These are phyloP conservation scores for Tetraselmis striata DNA, from an alignment of 139 green algal genomes.

Conservation along the genomic window DNA sequence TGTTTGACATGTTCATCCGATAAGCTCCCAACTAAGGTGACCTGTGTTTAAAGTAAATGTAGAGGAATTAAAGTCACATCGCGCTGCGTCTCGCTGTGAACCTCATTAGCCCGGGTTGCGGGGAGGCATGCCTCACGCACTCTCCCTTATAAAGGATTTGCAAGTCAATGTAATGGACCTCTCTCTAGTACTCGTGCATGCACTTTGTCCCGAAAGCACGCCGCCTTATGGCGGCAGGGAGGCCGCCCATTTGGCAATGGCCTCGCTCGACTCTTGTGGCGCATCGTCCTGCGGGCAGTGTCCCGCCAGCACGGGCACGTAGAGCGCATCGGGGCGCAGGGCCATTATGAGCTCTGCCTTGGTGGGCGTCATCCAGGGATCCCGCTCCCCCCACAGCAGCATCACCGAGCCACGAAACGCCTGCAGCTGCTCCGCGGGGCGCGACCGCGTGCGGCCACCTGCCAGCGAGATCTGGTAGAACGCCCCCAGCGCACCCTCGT, in stretches of 20 bases:
- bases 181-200: too few species aligned
- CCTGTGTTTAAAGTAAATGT: too few species aligned
- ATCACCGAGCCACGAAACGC: not conserved
- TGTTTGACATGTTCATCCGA: conserved; percentile 80
- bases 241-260: not conserved
- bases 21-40: too few species aligned
- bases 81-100: too few species aligned
- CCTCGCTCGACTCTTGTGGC: not conserved
- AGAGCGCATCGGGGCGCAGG: not conserved
- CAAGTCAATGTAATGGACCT: too few species aligned
- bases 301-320: not conserved
- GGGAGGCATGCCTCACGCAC: too few species aligned
- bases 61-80: too few species aligned
- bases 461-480: not conserved
- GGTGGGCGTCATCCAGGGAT: conserved; percentile 2
- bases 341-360: conserved; percentile 2
- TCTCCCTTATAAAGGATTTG: too few species aligned
- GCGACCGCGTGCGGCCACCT: not conserved
- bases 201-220: too few species aligned
- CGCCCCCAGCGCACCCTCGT: not conserved
- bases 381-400: not conserved
- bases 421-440: not conserved
- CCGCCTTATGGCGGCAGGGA: not conserved
- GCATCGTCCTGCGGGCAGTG: conserved; percentile 7
- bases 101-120: too few species aligned